Percentiles rank a stretch among this genome's conserved stretches.
Evolutionary conservation across 2,329 filamentous ascomycete species (phyloP).

Genomic region (Fusarium bactridioides): DNA sequence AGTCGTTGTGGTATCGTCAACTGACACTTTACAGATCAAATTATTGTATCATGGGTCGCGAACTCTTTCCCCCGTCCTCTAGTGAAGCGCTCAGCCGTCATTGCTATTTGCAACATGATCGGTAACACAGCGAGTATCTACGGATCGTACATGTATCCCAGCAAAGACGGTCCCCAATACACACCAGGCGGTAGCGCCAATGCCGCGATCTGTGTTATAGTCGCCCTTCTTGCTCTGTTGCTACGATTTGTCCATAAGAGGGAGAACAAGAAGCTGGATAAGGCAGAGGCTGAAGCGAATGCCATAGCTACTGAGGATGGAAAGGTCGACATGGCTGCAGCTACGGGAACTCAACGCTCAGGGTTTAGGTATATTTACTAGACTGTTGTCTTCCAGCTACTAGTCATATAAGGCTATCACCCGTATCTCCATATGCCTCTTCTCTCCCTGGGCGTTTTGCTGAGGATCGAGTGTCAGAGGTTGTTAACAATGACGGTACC

Average conservation of each 20-base stretch:
- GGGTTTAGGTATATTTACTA: slow-evolving; percentile 34
- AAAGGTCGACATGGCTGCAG: background rate
- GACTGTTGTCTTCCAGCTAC: rapidly evolving
- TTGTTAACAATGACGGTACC: rapidly evolving
- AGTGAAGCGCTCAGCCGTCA: slow-evolving; percentile 70
- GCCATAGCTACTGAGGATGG: background rate
- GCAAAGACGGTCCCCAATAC: slow-evolving; percentile 53
- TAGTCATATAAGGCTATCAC: rapidly evolving
- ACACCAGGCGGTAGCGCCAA: slow-evolving; percentile 66
- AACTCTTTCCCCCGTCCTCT: slow-evolving; percentile 76
- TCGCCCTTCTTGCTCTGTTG: slow-evolving; percentile 60
- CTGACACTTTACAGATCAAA: slow-evolving; percentile 48
- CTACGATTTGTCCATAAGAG: slow-evolving; percentile 62
- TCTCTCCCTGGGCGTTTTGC: rapidly evolving
- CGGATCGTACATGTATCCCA: slow-evolving; percentile 57
- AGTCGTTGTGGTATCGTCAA: rapidly evolving
- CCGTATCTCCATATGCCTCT: rapidly evolving
- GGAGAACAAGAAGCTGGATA: slow-evolving; percentile 68
- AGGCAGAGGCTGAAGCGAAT: slow-evolving; percentile 46
- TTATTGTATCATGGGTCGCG: slow-evolving; percentile 72
- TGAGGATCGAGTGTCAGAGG: rapidly evolving
- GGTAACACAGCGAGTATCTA: slow-evolving; percentile 66
- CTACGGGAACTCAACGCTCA: background rate
- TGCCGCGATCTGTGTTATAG: slow-evolving; percentile 68
- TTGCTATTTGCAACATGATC: slow-evolving; percentile 72